Conservation (phyloP, 305 asterid species). For the Fraxinus nigra region DNA sequence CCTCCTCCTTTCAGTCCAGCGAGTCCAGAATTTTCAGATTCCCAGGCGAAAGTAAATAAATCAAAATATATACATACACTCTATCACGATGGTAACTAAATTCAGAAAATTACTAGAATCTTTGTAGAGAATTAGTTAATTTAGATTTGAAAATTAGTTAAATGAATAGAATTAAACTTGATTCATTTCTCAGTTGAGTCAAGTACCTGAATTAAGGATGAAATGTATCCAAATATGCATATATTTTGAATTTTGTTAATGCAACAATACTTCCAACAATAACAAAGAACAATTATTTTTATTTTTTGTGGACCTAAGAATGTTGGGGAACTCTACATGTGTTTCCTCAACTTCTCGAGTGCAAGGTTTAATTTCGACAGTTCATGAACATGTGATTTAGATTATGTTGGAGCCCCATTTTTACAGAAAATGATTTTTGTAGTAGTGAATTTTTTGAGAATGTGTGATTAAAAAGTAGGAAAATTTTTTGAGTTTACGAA, state of each 20-base stretch:
- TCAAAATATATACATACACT: too few species aligned
- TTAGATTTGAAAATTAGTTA: background rate
- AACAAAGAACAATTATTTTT: background rate
- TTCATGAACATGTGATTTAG: background rate
- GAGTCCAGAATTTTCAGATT: background rate
- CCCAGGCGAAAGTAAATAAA: background rate
- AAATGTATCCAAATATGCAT: background rate
- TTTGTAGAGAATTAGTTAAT: background rate
- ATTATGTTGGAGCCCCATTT: background rate
- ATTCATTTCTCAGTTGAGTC: background rate
- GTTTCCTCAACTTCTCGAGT: background rate
- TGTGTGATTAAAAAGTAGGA: background rate
- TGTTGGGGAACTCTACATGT: background rate
- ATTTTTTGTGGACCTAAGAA: background rate
- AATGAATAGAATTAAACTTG: background rate
- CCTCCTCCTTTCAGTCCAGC: background rate
- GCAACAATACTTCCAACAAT: background rate
- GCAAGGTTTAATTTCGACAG: background rate
- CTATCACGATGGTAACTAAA: background rate
- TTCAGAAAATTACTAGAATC: background rate
- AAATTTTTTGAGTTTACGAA: too few species aligned
- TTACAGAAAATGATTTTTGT: background rate
- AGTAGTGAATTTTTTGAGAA: too few species aligned
- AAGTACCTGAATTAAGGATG: background rate
- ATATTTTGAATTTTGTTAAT: background rate